phyloP scores from a whole-genome alignment of 495 filamentous ascomycete genomes.

The Hypoxylon perforatum region DNA sequence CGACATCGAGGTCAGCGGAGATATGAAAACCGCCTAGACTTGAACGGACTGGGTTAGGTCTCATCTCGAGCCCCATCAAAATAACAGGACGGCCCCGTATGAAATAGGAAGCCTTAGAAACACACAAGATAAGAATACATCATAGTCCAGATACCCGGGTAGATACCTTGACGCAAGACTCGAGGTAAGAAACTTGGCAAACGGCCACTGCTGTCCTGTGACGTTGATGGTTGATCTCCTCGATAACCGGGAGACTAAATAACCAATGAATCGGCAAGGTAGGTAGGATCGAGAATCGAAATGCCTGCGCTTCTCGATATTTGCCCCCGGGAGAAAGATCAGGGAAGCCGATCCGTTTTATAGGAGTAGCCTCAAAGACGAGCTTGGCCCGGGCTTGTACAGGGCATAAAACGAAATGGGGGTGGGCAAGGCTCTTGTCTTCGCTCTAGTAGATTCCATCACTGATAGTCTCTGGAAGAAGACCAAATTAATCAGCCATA shows the following conservation, averaged over 20 bases:
- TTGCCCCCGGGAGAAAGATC: background rate
- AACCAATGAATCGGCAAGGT: conserved; percentile 7
- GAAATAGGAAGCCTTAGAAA: conserved; percentile 16
- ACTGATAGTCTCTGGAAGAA: too few species aligned
- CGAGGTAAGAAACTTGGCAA: background rate
- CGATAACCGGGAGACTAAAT: background rate
- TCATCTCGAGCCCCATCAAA: conserved; percentile 33
- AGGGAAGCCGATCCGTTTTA: background rate
- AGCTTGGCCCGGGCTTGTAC: too few species aligned
- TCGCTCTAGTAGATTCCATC: background rate
- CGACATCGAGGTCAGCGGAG: conserved; percentile 39
- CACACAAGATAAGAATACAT: conserved; percentile 19
- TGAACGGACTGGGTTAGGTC: conserved; percentile 23
- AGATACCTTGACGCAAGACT: conserved; percentile 9
- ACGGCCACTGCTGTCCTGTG: conserved; percentile 3
- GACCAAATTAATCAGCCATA: too few species aligned
- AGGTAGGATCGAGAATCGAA: conserved; percentile 19
- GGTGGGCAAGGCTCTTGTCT: background rate
- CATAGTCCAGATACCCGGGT: conserved; percentile 6
- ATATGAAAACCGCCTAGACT: conserved; percentile 45
- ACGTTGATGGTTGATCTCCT: conserved; percentile 18
- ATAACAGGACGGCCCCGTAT: conserved; percentile 7
- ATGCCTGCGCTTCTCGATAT: conserved; percentile 3
- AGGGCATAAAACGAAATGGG: too few species aligned
- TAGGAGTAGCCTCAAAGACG: too few species aligned